Evolutionary conservation across 164 flowering plant genomes (phyloP).

Genomic region (Tetracentron sinense): DNA sequence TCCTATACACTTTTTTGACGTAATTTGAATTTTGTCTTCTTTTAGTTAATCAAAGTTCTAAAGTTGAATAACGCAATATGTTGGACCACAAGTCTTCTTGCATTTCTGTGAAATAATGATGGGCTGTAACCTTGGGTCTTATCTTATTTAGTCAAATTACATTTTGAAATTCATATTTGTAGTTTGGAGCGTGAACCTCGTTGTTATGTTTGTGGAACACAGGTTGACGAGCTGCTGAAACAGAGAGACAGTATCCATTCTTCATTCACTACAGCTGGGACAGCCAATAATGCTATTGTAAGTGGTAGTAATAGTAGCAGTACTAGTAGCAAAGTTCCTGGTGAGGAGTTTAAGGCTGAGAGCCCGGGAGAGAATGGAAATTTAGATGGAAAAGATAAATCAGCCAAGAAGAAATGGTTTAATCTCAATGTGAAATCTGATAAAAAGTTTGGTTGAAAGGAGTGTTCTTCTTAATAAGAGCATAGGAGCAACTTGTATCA

Average conservation of each 20-base stretch:
- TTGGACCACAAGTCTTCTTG: too few species aligned
- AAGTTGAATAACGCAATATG: too few species aligned
- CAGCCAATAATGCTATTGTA: conserved; percentile 21
- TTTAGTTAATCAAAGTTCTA: too few species aligned
- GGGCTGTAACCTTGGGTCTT: too few species aligned
- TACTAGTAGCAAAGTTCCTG: conserved; percentile 48
- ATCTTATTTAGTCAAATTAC: too few species aligned
- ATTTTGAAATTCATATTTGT: too few species aligned
- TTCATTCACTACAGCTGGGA: conserved; percentile 53
- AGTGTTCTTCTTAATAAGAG: neutral
- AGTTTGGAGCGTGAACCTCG: too few species aligned
- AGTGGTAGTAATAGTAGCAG: conserved; percentile 29
- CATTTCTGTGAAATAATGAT: too few species aligned
- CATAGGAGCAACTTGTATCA: neutral
- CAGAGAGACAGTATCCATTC: conserved; percentile 78
- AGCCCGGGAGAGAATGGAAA: too few species aligned
- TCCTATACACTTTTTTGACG: too few species aligned
- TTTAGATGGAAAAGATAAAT: conserved; percentile 76
- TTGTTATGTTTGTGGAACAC: conserved; percentile 9
- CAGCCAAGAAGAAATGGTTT: conserved; percentile 78
- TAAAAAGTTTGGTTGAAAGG: conserved; percentile 44
- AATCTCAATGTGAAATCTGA: conserved; percentile 73
- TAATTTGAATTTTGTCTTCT: too few species aligned
- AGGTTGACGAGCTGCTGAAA: conserved; percentile 95
- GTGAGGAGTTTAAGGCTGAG: conserved; percentile 55